These are phyloP conservation scores for Pseudozyma hubeiensis DNA, from an alignment of 1,284 basidiomycete genomes.

Conservation along the genomic window DNA sequence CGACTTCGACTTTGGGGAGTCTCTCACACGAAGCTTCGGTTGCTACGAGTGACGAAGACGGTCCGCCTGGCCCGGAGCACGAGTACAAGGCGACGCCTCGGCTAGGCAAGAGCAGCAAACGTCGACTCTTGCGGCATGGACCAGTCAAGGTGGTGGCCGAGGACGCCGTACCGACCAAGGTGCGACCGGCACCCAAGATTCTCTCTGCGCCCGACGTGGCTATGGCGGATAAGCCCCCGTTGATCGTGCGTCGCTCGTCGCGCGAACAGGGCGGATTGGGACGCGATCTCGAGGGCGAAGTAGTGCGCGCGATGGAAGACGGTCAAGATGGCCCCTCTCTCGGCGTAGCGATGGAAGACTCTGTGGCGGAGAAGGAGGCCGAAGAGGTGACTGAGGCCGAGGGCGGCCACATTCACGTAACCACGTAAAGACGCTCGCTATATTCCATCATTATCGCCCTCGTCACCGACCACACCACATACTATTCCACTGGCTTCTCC, in stretches of 20 bases:
- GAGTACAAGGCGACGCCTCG: slow-evolving; percentile 4
- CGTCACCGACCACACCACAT: background rate
- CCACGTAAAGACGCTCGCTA: slow-evolving; percentile 2
- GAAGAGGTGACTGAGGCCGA: slow-evolving; percentile 6
- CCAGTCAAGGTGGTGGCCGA: slow-evolving; percentile 43
- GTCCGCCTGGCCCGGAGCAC: background rate
- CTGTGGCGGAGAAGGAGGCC: slow-evolving; percentile 9
- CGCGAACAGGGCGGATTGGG: slow-evolving; percentile 62
- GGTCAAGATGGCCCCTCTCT: slow-evolving; percentile 40
- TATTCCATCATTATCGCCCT: background rate
- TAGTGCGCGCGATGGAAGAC: slow-evolving; percentile 50
- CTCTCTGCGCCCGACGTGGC: slow-evolving; percentile 42
- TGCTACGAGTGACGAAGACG: slow-evolving; percentile 31
- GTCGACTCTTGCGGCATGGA: slow-evolving; percentile 28
- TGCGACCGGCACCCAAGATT: slow-evolving; percentile 18
- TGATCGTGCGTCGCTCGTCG: slow-evolving; percentile 52
- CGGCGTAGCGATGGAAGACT: slow-evolving; percentile 32
- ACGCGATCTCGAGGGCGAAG: slow-evolving; percentile 60
- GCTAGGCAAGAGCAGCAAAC: slow-evolving; percentile 34
- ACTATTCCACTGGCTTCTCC: too few relatives aligned
- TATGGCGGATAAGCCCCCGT: slow-evolving; percentile 43
- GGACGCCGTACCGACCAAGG: slow-evolving; percentile 35
- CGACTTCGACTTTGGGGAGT: background rate
- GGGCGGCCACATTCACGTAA: slow-evolving; percentile 12
- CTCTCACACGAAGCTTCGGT: slow-evolving; percentile 11